phyloP scores from a whole-genome alignment of 306 rosid species.

The Vicia sativa region DNA sequence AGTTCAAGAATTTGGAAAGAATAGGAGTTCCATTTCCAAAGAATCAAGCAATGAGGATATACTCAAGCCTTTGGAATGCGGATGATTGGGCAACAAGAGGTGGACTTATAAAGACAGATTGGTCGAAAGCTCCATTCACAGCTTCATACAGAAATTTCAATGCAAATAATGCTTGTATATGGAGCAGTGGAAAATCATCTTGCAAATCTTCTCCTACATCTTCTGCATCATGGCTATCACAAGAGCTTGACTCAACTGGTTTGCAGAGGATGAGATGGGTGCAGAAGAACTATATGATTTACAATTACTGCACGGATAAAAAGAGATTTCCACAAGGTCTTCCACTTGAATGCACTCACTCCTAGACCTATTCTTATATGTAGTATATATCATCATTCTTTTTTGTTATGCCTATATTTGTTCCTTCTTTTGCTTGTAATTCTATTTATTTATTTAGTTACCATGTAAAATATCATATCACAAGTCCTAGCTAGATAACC shows the following conservation, averaged over 20 bases:
- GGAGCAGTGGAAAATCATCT: slow-evolving; percentile 51
- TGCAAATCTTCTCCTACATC: slow-evolving; percentile 33
- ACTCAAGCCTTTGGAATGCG: slow-evolving; percentile 76
- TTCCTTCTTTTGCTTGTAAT: background rate
- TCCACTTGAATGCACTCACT: slow-evolving; percentile 52
- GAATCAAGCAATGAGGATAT: slow-evolving; percentile 65
- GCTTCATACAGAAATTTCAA: slow-evolving; percentile 65
- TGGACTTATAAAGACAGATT: slow-evolving; percentile 66
- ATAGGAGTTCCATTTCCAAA: slow-evolving; percentile 62
- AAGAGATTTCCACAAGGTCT: slow-evolving; percentile 68
- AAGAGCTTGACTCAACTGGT: slow-evolving; percentile 52
- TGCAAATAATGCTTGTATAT: slow-evolving; percentile 62
- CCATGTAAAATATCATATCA: background rate
- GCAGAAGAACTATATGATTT: slow-evolving; percentile 67
- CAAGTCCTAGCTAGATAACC: too few species aligned
- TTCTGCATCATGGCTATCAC: slow-evolving; percentile 49
- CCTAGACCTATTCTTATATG: background rate
- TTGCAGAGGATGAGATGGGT: slow-evolving; percentile 58
- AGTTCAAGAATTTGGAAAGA: slow-evolving; percentile 69
- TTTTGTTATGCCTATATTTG: background rate
- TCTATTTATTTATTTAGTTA: background rate
- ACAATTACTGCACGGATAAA: slow-evolving; percentile 57
- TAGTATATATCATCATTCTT: background rate
- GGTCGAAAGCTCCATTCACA: slow-evolving; percentile 71
- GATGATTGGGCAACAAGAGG: slow-evolving; percentile 90